Evolutionary conservation across 148 eudicot genomes (phyloP), one percentile per base, ranked within the genome.

Genomic region (Polygonum maritimum): DNA sequence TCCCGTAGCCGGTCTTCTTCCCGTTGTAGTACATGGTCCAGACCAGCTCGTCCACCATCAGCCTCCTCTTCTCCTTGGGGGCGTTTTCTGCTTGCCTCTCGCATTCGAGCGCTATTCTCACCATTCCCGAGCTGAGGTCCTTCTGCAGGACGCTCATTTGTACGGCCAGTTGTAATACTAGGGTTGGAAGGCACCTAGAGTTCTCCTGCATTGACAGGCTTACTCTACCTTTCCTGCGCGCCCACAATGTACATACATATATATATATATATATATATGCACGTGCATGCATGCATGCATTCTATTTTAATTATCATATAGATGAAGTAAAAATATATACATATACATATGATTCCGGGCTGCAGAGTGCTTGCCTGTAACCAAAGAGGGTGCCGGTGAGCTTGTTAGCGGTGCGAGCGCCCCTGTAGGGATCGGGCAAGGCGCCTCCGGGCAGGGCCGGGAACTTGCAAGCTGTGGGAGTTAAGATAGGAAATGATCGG

Each of bases 311-410:
- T n/a, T n/a, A n/a, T n/a, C n/a, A n/a, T 21, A 26, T 62, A 26
- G 16, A 62, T 10, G 65, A 7, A 21, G 39, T 21, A 31, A 5
- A 33, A 12, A 65, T 65, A 35, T 18, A 57, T 57, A 7, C 6
- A n/a, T 55, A 4, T 55, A 9, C 19, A 57, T 57, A 10, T 6
- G 16, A 57, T 26, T 26, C 31, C 31, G 31, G 31, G 31, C n/a
- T n/a, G n/a, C 31, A 57, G 3, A 62, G 81, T 2, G 90, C 95
- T 38, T 90, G 87, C 2, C 89, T 80, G 79, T 87, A 84, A 19
- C 95, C 95, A 62, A 87, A 90, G 15, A 90, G 74, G 6, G 97
- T 92, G 7, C 97, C 93, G 2, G 90, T 86, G 47, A 92, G 21
- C 0, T 81, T 78, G 31, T 39, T 57, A 15, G 83, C 85, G 0